phyloP scores from a whole-genome alignment of 305 asterid genomes.

The Plantago coronopus region DNA sequence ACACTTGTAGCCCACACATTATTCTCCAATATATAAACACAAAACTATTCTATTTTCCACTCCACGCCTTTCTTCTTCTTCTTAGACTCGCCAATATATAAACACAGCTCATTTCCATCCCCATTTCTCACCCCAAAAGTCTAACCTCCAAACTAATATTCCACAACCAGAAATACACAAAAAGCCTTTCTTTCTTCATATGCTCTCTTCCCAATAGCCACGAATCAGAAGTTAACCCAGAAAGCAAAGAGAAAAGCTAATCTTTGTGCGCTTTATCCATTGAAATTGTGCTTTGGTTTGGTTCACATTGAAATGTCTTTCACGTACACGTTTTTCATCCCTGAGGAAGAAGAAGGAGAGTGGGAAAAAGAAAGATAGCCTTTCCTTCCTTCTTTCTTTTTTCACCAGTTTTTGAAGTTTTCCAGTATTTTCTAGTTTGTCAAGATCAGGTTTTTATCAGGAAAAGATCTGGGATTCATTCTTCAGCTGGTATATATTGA shows the following conservation, averaged over 20 bases:
- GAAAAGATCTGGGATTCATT: no score
- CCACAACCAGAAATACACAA: slow-evolving; percentile 4
- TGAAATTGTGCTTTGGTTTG: background rate
- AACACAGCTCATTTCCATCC: background rate
- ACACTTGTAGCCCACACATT: no score
- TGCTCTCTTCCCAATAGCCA: background rate
- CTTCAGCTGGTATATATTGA: background rate
- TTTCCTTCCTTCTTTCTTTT: background rate
- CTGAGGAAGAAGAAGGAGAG: slow-evolving; percentile 62
- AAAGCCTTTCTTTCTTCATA: slow-evolving; percentile 8
- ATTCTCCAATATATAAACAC: no score
- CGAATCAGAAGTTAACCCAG: background rate
- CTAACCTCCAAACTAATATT: slow-evolving; percentile 23
- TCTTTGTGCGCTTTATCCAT: background rate
- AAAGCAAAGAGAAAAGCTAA: background rate
- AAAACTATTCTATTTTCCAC: no score
- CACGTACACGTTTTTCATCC: slow-evolving; percentile 42
- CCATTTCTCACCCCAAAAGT: slow-evolving; percentile 17
- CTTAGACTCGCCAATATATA: background rate
- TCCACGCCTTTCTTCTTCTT: no score
- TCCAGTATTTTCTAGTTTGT: background rate
- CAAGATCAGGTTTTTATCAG: slow-evolving; percentile 6
- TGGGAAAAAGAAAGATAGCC: slow-evolving; percentile 67
- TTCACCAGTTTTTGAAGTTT: background rate
- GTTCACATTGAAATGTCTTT: slow-evolving; percentile 39